Base-by-base conservation (phyloP, 164 flowering plant species). In the Litsea cubeba region DNA sequence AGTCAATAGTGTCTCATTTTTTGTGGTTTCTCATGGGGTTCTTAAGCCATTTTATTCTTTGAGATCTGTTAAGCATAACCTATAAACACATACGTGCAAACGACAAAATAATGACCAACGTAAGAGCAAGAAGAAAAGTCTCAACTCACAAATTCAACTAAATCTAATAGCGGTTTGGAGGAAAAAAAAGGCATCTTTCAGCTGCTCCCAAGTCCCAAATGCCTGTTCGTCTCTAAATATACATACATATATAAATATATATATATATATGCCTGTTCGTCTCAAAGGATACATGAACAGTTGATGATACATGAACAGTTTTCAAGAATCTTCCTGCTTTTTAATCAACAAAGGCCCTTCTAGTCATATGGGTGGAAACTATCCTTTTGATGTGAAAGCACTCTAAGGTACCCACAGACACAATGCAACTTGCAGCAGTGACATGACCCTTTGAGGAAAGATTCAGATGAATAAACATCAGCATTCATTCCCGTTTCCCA, bases 351-450 rank as follows among this genome's bases (percentile, higher is more conserved):
- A 14, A 17, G 49, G 40, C 32, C 12, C 35, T 25, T 35, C 40
- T 3, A 24, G 8, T 65, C 6, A 5, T 69, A 30, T 30, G n/a
- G 58, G 72, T 22, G 10, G 62, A 25, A 20, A 54, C 4, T 46
- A 71, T 20, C 54, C 46, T 28, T 58, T 60, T 30, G 50, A 71
- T 58, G 73, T 71, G 73, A 71, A 71, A 71, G 72, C 63, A 14
- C 64, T 11, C 64, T 4, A 71, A 71, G 57, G 72, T 54, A 28
- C 23, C 35, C 54, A 71, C 72, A 50, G 30, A 12, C 20, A 11
- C 65, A 18, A 30, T 5, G 17, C 73, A 58, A 71, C 73, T 71
- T 28, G 73, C 25, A 71, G 73, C 25, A 71, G 12, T 30, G 65
- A 71, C 58, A 71, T 2, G 73, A 71, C 50, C 50, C 28, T 17